A percentile compares a stretch with the other conserved stretches of the same genome.
Conservation (phyloP, 1,284 basidiomycete genomes). For the Apiotrichum laibachii region DNA sequence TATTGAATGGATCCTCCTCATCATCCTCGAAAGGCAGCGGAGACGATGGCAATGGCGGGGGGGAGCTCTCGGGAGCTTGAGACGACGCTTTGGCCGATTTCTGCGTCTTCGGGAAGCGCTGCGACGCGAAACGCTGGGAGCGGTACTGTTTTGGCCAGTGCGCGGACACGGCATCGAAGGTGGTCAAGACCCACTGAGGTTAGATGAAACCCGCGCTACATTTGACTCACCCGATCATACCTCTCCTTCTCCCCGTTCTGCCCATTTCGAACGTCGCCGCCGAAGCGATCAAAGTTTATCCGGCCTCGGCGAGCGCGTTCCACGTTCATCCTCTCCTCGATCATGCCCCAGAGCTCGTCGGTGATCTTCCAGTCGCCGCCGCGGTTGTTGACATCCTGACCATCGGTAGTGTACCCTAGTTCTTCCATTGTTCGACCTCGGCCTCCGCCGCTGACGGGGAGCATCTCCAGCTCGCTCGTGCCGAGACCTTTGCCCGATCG, state of each 20-base stretch:
- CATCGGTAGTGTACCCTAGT: constrained; percentile 40
- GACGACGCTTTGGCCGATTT: constrained; percentile 19
- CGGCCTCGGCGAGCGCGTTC: constrained; percentile 51
- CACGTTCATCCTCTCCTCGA: constrained; percentile 40
- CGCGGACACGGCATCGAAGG: constrained; percentile 71
- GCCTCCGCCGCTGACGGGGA: constrained; percentile 46
- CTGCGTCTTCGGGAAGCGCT: constrained; percentile 8
- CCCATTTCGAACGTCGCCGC: constrained; percentile 27
- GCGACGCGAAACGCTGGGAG: constrained; percentile 21
- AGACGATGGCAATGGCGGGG: constrained; percentile 30
- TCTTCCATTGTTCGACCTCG: constrained; percentile 41
- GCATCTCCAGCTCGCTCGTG: constrained; percentile 40
- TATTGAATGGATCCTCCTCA: constrained; percentile 43
- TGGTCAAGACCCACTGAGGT: constrained; percentile 69
- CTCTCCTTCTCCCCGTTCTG: constrained; percentile 39
- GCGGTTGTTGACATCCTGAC: constrained; percentile 32
- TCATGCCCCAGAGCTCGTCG: constrained; percentile 43
- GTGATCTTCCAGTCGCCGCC: constrained; percentile 51
- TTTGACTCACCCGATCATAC: constrained; percentile 52
- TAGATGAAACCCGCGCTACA: constrained; percentile 5
- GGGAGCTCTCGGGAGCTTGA: background rate
- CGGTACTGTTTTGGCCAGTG: constrained; percentile 43
- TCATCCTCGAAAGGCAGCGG: constrained; percentile 27
- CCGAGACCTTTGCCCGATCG: constrained; percentile 60
- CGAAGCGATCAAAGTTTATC: constrained; percentile 41